These are phyloP conservation scores for Zasmidium angulare DNA, from an alignment of 2,329 filamentous ascomycete genomes.

Conservation along the genomic window DNA sequence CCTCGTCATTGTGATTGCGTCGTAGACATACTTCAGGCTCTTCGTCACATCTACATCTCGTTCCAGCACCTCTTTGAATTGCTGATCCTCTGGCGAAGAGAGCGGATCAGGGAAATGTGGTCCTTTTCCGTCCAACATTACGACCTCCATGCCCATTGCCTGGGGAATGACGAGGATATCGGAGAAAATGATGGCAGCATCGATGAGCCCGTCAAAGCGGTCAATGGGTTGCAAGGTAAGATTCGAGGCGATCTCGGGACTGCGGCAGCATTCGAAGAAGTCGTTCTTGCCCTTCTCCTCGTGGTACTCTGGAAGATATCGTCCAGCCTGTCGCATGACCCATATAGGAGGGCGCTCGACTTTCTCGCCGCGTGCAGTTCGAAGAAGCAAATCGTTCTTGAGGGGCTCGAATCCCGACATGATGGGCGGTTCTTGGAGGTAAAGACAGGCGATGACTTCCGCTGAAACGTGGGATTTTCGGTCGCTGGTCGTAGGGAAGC, in stretches of 20 bases:
- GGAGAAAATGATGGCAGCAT: conserved; percentile 97
- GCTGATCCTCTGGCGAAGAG: conserved; percentile 72
- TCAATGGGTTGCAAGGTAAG: conserved; percentile 94
- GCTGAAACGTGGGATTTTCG: background rate
- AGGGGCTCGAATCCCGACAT: conserved; percentile 70
- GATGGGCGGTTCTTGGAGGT: background rate
- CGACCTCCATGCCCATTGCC: conserved; percentile 96
- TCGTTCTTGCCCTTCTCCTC: conserved; percentile 86
- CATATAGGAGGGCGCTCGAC: conserved; percentile 94
- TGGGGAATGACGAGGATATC: conserved; percentile 98
- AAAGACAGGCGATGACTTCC: background rate
- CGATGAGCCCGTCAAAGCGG: conserved; percentile 83
- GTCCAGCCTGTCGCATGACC: conserved; percentile 99
- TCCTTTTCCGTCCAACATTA: conserved; percentile 97
- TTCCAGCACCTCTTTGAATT: conserved; percentile 76
- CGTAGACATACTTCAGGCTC: conserved; percentile 91
- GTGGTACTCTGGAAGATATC: conserved; percentile 97
- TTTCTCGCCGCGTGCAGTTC: conserved; percentile 84
- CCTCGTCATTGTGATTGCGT: conserved; percentile 87
- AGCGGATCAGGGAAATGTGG: conserved; percentile 90
- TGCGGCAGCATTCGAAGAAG: conserved; percentile 97
- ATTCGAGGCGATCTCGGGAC: conserved; percentile 87
- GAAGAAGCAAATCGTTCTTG: conserved; percentile 88
- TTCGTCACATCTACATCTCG: conserved; percentile 78
- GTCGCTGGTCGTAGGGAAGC: background rate